Evolutionary conservation across 805 yeast genomes (phyloP), one percentile per base, ranked within the genome.

Genomic region (Nakazawaea wickerhamii): DNA sequence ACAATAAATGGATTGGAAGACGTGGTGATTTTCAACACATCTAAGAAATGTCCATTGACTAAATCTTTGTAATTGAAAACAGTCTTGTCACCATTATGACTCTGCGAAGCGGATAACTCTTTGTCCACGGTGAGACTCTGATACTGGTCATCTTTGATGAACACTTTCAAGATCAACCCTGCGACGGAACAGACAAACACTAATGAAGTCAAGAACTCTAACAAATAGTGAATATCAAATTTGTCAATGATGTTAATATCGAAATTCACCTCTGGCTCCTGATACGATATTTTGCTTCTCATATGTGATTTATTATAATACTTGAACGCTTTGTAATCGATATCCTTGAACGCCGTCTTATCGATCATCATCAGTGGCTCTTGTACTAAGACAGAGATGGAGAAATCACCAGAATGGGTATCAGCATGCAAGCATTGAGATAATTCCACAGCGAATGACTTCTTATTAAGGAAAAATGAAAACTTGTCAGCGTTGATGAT

Each of bases 1-100:
- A 85, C 78, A 19, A 84, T 68, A 51, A 84, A 81, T 3, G 87
- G 79, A 40, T 77, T 70, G 11, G 74, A 64, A 11, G 85, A 79
- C 0, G 87, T 73, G n/a, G 70, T 61, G 9, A 84, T 63, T 44
- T 70, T 71, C 26, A 82, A 68, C 4, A 84, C 69, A 56, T 87
- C 95, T 38, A 84, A 62, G 19, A 66, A 60, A 55, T 81, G 90
- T 4, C 79, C 79, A 22, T 64, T 57, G 13, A 70, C 43, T 32
- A 67, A 41, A 63, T 72, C 61, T 66, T 75, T 52, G 54, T 62
- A 50, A 45, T 59, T 57, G 45, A 45, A 42, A 47, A 53, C 25
- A 33, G 49, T 10, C 20, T 30, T n/a, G 20, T 40, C 43, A 7
- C 34, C 40, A 5, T 19, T 18, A 4, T 25, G 14, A 9, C n/a